Base-by-base conservation (phyloP, 352 stramenopile species). In the Globisporangium barbulae region DNA sequence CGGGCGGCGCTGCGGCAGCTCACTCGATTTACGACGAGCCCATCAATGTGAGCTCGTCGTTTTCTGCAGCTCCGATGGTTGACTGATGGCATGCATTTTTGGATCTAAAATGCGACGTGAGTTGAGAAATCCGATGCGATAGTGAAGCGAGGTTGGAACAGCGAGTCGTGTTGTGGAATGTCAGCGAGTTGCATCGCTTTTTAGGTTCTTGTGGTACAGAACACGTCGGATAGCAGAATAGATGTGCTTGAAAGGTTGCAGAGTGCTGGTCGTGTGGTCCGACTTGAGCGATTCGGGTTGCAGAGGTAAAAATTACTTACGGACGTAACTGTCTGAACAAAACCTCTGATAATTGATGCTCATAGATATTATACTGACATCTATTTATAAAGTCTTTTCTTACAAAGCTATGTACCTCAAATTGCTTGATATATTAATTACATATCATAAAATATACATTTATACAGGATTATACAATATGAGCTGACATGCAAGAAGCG, bases 251-350 rank as follows among this genome's bases (percentile, higher is more conserved):
- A 12, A 45, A 8, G n/a, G n/a, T n/a, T n/a, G n/a, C n/a, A n/a
- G 21, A 42, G 33, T 21, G 22, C 22, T 49, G 33, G 53, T n/a
- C n/a, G n/a, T n/a, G n/a, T n/a, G n/a, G n/a, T 52, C 19, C n/a
- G 19, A 25, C 39, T 52, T n/a, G 19, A 58, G 55, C 25, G 42
- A 48, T 19, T 61, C 22, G 55, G 55, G 42, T 61, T 61, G 55
- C 37, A 61, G 54, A 7, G 8, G 35, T 12, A 37, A 9, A 15
- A 52, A 15, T 52, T 52, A 39, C 37, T 61, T 19, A 61, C 55
- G 3, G 0, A 33, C 37, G 6, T 22, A 17, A 31, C 8, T 12
- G 8, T 41, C 35, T 41, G 10, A 41, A 41, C 12, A 41, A 41
- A 37, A 3, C 35, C 35, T 41, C 35, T 41, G 8, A 41, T 15